Evolutionary conservation across 495 filamentous ascomycete species (phyloP), one percentile per base, ranked within the genome.

Genomic region (Jackrogersella multiformis): DNA sequence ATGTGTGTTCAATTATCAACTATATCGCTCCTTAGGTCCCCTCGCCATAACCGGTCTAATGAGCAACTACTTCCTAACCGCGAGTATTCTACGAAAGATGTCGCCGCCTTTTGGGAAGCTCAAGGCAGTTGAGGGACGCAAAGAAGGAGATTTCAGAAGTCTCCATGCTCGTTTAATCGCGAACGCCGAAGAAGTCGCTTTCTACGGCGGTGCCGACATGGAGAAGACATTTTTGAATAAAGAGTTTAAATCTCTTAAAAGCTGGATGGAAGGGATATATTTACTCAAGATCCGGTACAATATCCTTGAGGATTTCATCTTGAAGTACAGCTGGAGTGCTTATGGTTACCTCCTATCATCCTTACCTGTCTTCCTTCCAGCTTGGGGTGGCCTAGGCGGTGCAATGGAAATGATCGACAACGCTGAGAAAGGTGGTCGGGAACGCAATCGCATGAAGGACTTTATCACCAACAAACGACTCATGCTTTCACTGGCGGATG

Each of bases 391-490:
- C 49, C 76, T 92, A 6, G 92, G 88, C 34, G 91, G 90, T 26
- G 81, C 82, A 23, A 75, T 87, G 70, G 92, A 96, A 73, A 79
- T 89, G 66, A 77, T 81, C 26, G 80, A 77, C 6, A 71, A 68
- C 52, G 69, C 73, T 15, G 76, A 78, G 24, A 80, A 74, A 26
- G 78, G 78, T 35, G 86, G 86, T 24, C 86, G 90, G 12, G 93
- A 97, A 74, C 86, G 89, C 32, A 84, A 86, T 58, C 90, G 96
- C 28, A 98, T 97, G 94, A 93, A 94, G 80, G 89, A 94, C n/a
- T 99, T 99, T 78, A 96, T 99, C 78, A 97, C 95, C 13, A 99
- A 99, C 78, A 97, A 98, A 77, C 90, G 96, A 1, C 86, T 99
- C 56, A 98, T 99, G 96, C 86, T 99, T 24, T 97, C 95, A 16